Evolutionary conservation across 805 yeast species (phyloP).

Genomic region (Scheffersomyces amazonensis): DNA sequence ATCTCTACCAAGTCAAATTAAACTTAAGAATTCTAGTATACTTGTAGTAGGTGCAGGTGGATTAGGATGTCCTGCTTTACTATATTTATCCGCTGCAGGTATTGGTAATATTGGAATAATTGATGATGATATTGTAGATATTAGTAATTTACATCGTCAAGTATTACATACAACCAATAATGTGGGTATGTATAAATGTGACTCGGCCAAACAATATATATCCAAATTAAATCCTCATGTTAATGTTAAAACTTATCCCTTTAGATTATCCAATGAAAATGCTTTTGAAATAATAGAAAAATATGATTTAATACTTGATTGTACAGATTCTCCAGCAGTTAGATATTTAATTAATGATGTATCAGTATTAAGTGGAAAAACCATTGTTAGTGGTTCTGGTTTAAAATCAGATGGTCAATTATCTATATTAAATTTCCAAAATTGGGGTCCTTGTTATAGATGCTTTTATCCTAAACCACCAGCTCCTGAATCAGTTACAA

Average conservation of each 20-base stretch:
- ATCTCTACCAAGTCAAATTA: slow-evolving; percentile 46
- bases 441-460: slow-evolving; percentile 85
- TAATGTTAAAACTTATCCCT: slow-evolving; percentile 48
- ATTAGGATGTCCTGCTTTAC: slow-evolving; percentile 85
- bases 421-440: slow-evolving; percentile 62
- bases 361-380: slow-evolving; percentile 62
- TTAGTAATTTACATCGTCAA: slow-evolving; percentile 86
- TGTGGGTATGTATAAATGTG: slow-evolving; percentile 73
- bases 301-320: slow-evolving; percentile 82
- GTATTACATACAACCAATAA: slow-evolving; percentile 67
- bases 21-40: slow-evolving; percentile 55
- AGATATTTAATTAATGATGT: slow-evolving; percentile 86
- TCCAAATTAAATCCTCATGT: slow-evolving; percentile 67
- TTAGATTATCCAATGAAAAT: slow-evolving; percentile 50
- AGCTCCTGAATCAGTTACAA: slow-evolving; percentile 71
- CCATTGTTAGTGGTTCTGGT: slow-evolving; percentile 91
- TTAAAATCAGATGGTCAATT: slow-evolving; percentile 89
- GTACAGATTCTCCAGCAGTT: slow-evolving; percentile 90
- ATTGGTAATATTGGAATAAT: slow-evolving; percentile 81
- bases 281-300: slow-evolving; percentile 58
- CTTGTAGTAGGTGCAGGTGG: slow-evolving; percentile 97
- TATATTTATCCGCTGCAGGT: slow-evolving; percentile 86
- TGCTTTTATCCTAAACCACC: slow-evolving; percentile 94
- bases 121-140: slow-evolving; percentile 82
- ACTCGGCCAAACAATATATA: slow-evolving; percentile 65